phyloP scores from a whole-genome alignment of 352 stramenopile genomes.

The Blastocystis sp. region DNA sequence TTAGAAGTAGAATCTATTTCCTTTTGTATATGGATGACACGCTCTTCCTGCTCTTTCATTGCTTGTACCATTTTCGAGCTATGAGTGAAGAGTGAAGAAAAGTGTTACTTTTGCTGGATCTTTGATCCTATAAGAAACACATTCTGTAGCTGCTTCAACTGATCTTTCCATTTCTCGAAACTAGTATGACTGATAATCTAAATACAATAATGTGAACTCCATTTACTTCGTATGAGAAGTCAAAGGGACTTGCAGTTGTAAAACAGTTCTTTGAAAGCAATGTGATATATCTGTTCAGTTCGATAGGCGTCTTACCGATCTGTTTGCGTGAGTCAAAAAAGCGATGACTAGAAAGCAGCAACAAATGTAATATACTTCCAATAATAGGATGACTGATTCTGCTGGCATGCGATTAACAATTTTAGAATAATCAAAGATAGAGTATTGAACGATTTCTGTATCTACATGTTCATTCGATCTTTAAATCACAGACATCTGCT shows the following conservation, averaged over 20 bases:
- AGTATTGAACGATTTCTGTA: background rate
- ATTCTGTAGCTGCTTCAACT: background rate
- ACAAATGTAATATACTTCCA: background rate
- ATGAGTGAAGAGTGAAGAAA: background rate
- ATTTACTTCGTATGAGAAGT: conserved; percentile 38
- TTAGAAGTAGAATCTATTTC: background rate
- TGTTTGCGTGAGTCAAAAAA: conserved; percentile 17
- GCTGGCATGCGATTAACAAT: background rate
- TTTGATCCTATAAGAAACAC: background rate
- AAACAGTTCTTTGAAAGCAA: conserved; percentile 18
- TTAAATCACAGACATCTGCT: background rate
- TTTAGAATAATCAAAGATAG: conserved; percentile 14
- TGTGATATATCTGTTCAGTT: conserved; percentile 25
- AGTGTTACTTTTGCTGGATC: background rate
- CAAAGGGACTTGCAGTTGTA: background rate
- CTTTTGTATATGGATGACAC: background rate
- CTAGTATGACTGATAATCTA: conserved; percentile 39
- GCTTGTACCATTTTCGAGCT: background rate
- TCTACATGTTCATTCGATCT: background rate
- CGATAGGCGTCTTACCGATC: background rate
- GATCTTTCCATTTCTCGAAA: conserved; percentile 10
- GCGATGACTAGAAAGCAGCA: background rate
- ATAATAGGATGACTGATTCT: conserved; percentile 5
- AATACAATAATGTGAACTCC: background rate
- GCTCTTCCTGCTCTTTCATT: background rate